phyloP scores from a whole-genome alignment of 257 asterid species.

The Solanum megistacrolobum region DNA sequence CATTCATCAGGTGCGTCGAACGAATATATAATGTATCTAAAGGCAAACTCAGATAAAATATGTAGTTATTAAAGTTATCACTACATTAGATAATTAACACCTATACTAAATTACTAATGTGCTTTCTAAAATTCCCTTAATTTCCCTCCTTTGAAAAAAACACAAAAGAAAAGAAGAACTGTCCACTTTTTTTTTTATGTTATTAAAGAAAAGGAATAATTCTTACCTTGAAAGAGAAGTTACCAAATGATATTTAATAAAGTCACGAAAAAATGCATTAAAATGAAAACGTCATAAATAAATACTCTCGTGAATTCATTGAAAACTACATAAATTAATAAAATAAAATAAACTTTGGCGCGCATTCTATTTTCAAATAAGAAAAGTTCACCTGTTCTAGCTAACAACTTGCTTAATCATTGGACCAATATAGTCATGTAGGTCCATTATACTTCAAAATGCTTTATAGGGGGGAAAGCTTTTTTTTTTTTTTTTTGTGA shows the following conservation, averaged over 20 bases:
- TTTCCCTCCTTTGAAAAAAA: neutral
- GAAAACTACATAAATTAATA: neutral
- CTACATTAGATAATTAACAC: neutral
- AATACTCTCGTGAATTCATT: neutral
- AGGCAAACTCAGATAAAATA: neutral
- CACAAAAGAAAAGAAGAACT: neutral
- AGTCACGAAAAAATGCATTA: neutral
- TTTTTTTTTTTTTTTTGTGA: neutral
- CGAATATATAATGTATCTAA: neutral
- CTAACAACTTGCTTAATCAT: neutral
- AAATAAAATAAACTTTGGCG: neutral
- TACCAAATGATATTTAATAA: neutral
- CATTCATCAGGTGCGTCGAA: neutral
- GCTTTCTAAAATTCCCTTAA: neutral
- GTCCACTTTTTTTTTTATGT: neutral
- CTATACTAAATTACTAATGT: neutral
- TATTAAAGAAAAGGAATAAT: neutral
- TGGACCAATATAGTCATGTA: neutral
- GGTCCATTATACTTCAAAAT: neutral
- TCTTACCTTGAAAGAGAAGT: constrained; percentile 1
- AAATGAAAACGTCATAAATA: neutral
- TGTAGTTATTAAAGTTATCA: neutral
- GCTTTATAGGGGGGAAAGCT: neutral
- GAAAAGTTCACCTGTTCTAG: neutral
- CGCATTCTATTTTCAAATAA: neutral